phyloP scores from a whole-genome alignment of 2,329 filamentous ascomycete genomes.

The Xylaria multiplex region DNA sequence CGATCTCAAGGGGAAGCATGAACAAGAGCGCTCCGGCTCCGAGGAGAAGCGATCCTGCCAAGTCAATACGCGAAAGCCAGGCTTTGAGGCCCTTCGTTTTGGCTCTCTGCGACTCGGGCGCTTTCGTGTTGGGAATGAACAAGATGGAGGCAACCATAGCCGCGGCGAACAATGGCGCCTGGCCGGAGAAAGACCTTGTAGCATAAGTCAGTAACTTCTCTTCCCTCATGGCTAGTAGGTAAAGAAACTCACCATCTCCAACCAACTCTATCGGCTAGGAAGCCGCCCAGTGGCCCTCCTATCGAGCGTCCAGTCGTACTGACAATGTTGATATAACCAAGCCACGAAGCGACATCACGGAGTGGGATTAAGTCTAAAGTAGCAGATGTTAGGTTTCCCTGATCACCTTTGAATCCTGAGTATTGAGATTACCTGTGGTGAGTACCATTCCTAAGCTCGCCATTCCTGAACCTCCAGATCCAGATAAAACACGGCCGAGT shows the following conservation, averaged over 20 bases:
- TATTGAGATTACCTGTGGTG: constrained; percentile 56
- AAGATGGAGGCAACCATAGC: constrained; percentile 55
- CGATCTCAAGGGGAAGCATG: constrained; percentile 54
- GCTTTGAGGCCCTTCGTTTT: constrained; percentile 39
- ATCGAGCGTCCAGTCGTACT: constrained; percentile 62
- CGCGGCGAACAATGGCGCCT: constrained; percentile 64
- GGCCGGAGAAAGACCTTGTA: constrained; percentile 64
- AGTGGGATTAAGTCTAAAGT: constrained; percentile 60
- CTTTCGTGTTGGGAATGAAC: constrained; percentile 50
- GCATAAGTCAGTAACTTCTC: constrained; percentile 18
- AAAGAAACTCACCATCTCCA: constrained; percentile 68
- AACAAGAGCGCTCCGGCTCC: constrained; percentile 50
- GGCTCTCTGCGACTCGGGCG: constrained; percentile 23
- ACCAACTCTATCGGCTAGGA: constrained; percentile 69
- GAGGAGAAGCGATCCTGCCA: constrained; percentile 63
- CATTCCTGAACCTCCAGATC: constrained; percentile 63
- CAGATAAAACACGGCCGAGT: constrained; percentile 61
- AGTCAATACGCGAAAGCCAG: constrained; percentile 66
- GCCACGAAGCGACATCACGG: constrained; percentile 63
- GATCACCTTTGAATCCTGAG: neutral
- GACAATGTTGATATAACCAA: constrained; percentile 63
- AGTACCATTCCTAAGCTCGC: constrained; percentile 61
- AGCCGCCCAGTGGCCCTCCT: constrained; percentile 67
- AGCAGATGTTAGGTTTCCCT: constrained; percentile 2
- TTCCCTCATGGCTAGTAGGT: neutral